phyloP scores from a whole-genome alignment of 495 filamentous ascomycete genomes.

The Glarea lozoyensis region DNA sequence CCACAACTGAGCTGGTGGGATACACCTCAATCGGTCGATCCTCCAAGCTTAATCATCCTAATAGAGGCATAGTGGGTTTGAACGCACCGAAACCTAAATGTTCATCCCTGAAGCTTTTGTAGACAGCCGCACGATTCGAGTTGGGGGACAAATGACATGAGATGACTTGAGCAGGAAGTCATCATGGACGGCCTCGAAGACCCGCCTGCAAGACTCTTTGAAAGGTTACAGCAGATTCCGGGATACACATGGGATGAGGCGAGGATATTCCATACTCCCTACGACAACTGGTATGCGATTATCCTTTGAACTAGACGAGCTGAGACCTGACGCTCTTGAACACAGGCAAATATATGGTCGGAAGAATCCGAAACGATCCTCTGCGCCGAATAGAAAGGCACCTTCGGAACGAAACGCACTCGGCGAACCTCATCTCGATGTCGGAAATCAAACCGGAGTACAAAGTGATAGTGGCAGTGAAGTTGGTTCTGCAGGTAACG shows the following conservation, averaged over 20 bases:
- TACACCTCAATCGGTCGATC: too few species aligned
- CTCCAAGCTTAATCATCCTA: too few species aligned
- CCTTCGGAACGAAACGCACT: slow-evolving; percentile 6
- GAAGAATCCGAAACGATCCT: too few species aligned
- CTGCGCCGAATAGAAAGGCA: too few species aligned
- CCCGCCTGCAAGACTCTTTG: slow-evolving; percentile 61
- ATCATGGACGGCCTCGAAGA: slow-evolving; percentile 49
- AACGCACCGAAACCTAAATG: too few species aligned
- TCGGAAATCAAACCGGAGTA: slow-evolving; percentile 13
- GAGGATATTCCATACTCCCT: slow-evolving; percentile 69
- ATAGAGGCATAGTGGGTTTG: too few species aligned
- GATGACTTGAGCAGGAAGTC: not conserved
- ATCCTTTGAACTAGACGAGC: slow-evolving; percentile 7
- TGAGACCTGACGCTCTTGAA: slow-evolving; percentile 2
- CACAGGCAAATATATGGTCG: slow-evolving; percentile 43
- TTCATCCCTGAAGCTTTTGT: too few species aligned
- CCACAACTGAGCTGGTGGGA: too few species aligned
- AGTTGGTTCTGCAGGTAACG: slow-evolving; percentile 18
- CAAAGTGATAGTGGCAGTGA: slow-evolving; percentile 46
- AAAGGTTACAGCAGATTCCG: slow-evolving; percentile 60
- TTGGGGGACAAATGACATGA: too few species aligned
- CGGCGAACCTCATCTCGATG: not conserved
- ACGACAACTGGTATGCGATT: slow-evolving; percentile 66
- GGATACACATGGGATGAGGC: slow-evolving; percentile 72
- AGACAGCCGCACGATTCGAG: too few species aligned